A percentile compares a stretch with the other conserved stretches of the same genome.
phyloP scores from a whole-genome alignment of 1,139 yeast genomes.

The Kazachstania sp. region DNA sequence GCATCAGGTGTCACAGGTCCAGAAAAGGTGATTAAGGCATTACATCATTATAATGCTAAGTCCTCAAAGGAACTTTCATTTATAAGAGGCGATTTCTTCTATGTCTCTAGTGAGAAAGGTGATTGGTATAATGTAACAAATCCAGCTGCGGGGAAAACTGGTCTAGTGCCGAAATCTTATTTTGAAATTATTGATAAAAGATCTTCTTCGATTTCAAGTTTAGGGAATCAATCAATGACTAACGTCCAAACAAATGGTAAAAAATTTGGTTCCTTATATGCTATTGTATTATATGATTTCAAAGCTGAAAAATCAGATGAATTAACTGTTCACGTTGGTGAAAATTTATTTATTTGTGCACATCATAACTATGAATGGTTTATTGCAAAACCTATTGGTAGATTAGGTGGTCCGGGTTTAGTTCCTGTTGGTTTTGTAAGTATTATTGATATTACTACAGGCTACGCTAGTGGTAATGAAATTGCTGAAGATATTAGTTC shows the following conservation, averaged over 20 bases:
- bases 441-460: conserved; percentile 67
- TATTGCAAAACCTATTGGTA: conserved; percentile 90
- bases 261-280: conserved; percentile 42
- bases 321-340: conserved; percentile 75
- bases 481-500: conserved; percentile 48
- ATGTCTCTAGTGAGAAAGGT: conserved; percentile 57
- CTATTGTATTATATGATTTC: conserved; percentile 70
- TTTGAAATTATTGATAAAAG: conserved; percentile 70
- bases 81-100: conserved; percentile 78
- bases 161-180: conserved; percentile 80
- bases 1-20: conserved; percentile 36
- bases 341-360: conserved; percentile 85
- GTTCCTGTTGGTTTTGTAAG: conserved; percentile 89
- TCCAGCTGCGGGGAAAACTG: conserved; percentile 67
- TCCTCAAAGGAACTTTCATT: conserved; percentile 78
- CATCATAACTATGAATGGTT: conserved; percentile 97
- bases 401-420: conserved; percentile 94
- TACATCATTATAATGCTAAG: conserved; percentile 68
- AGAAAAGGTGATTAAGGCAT: conserved; percentile 75
- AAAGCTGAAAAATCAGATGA: conserved; percentile 87
- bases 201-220: conserved; percentile 18
- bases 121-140: conserved; percentile 86
- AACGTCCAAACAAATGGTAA: not conserved
- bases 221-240: not conserved
- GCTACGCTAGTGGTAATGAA: conserved; percentile 40